These are phyloP conservation scores for Neophaeococcomyces aloes DNA, from an alignment of 2,329 filamentous ascomycete species.

Conservation along the genomic window DNA sequence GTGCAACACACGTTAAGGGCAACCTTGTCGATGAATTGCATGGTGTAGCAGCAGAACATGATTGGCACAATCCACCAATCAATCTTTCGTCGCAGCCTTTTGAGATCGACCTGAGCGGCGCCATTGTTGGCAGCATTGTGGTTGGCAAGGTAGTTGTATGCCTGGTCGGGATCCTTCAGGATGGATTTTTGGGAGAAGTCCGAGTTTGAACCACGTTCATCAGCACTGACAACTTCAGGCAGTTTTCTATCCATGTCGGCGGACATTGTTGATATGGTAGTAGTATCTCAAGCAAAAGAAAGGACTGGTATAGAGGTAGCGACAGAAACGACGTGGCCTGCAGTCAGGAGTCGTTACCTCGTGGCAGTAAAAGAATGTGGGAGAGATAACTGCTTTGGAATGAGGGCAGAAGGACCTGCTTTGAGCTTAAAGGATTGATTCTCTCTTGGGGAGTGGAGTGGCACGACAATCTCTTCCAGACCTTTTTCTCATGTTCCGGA, in stretches of 20 bases:
- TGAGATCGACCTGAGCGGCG: constrained; percentile 31
- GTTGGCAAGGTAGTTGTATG: constrained; percentile 26
- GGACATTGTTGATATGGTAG: constrained; percentile 15
- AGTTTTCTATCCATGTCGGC: constrained; percentile 17
- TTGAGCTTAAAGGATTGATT: too few species aligned
- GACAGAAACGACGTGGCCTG: neutral
- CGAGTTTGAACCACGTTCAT: neutral
- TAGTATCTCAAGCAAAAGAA: neutral
- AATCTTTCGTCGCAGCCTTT: constrained; percentile 34
- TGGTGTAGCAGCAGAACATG: constrained; percentile 26
- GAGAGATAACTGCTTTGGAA: too few species aligned
- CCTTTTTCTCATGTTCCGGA: too few species aligned
- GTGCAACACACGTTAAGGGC: constrained; percentile 43
- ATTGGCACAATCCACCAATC: constrained; percentile 26
- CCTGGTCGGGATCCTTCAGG: constrained; percentile 24
- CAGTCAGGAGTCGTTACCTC: neutral
- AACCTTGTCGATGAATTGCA: constrained; percentile 29
- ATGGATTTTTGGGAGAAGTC: constrained; percentile 2
- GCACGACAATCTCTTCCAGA: too few species aligned
- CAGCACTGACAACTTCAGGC: neutral
- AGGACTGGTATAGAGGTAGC: neutral
- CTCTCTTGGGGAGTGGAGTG: too few species aligned
- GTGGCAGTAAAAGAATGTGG: too few species aligned
- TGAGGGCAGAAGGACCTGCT: too few species aligned
- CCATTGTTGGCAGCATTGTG: constrained; percentile 23